Evolutionary conservation across 2,329 filamentous ascomycete species (phyloP), one percentile per base, ranked within the genome.

Genomic region (Neonectria punicea): DNA sequence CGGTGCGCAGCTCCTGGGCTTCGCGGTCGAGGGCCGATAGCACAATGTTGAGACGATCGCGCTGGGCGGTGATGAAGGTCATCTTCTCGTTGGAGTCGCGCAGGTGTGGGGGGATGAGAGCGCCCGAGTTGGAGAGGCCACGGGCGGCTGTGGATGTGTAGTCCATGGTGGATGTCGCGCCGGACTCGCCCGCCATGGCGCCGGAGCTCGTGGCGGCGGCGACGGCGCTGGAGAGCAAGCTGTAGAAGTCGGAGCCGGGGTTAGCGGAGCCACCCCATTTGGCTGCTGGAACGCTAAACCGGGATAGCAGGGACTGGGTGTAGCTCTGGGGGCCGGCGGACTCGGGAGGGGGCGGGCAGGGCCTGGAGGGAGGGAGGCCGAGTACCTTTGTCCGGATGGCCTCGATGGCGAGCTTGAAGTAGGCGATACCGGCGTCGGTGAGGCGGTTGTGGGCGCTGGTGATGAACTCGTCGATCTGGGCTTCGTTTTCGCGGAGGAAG

Each of bases 391-490:
- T 91, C 74, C 91, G 91, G 70, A 96, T 80, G 66, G 89, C 80
- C 70, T 93, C 91, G 72, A 94, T 88, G 55, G 87, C 86, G 70
- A 88, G 86, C 76, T 91, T 91, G 67, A 94, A 80, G 78, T 94
- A 94, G 71, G 89, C 85, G 64, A 97, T 84, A 44, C 95, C 94
- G 43, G 93, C 89, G 16, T 89, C 84, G 80, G 90, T 92, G 67
- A 93, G 88, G 63, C 90, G 89, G 70, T 93, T 92, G 79, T 98
- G 94, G 44, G 90, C 86, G 65, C 89, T 87, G 69, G 90, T 90
- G 78, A 98, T 98, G 76, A 97, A 91, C 67, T 93, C 89, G 76
- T 99, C 96, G 79, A 99, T 98, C 70, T 93, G 89, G 47, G 85
- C 80, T 80, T 98, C 96, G 79, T 99, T 95, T 66, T 94, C 87